Evolutionary conservation across 2,329 filamentous ascomycete species (phyloP).

Genomic region (Aspergillus sp.): DNA sequence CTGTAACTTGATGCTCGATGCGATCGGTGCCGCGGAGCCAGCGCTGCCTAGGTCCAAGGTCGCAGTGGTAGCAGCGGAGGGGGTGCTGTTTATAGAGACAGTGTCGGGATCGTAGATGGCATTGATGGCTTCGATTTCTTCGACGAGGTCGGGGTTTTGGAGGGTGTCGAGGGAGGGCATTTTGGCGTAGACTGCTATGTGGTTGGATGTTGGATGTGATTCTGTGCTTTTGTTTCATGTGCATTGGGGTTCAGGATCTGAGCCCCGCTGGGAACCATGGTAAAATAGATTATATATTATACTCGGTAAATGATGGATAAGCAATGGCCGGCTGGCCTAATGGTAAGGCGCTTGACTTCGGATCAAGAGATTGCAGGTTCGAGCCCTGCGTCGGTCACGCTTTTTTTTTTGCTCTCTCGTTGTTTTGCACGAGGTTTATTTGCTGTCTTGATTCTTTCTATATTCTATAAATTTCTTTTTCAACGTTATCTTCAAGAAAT

Average conservation of each 20-base stretch:
- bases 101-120: slow-evolving; percentile 60
- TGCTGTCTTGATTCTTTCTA: no score
- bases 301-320: not conserved
- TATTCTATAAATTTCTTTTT: no score
- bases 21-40: slow-evolving; percentile 8
- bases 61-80: slow-evolving; percentile 13
- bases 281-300: no score
- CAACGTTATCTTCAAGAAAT: no score
- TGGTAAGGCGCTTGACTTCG: slow-evolving; percentile 48
- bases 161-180: slow-evolving; percentile 16
- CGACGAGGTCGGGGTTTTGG: slow-evolving; percentile 35
- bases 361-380: slow-evolving; percentile 48
- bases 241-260: not conserved
- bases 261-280: not conserved
- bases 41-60: slow-evolving; percentile 23
- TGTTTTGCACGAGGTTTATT: no score
- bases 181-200: not conserved
- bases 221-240: not conserved
- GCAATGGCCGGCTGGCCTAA: slow-evolving; percentile 36
- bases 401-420: not conserved
- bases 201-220: not conserved
- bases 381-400: slow-evolving; percentile 34
- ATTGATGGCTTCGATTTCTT: slow-evolving; percentile 44
- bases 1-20: slow-evolving; percentile 50
- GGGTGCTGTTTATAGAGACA: slow-evolving; percentile 38